Percentiles rank a stretch among this genome's conserved stretches.
Conservation (phyloP, 2,329 filamentous ascomycete genomes). For the Trichophyton rubrum region DNA sequence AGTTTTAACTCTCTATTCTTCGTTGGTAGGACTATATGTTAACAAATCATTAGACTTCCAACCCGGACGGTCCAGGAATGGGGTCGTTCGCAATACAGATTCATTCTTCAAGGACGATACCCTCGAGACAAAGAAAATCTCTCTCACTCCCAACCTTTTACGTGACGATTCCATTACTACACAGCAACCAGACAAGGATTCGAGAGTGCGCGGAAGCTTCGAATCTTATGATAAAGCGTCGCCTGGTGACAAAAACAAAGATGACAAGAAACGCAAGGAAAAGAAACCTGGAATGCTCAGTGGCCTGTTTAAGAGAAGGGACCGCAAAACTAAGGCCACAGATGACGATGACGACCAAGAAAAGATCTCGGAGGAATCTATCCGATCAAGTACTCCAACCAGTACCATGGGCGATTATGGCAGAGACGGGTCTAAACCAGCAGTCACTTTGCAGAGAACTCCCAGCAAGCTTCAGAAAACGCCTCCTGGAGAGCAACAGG, state of each 20-base stretch:
- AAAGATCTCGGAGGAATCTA: conserved; percentile 49
- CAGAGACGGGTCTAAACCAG: conserved; percentile 27
- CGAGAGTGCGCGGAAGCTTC: conserved; percentile 44
- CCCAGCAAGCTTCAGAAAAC: conserved; percentile 61
- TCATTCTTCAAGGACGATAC: conserved; percentile 97
- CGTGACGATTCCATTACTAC: conserved; percentile 54
- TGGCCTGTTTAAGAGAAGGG: conserved; percentile 54
- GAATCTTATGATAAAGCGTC: conserved; percentile 63
- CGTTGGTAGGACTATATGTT: background rate
- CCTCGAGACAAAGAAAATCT: conserved; percentile 93
- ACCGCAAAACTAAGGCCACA: conserved; percentile 43
- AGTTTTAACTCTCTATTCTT: background rate
- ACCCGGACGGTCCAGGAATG: conserved; percentile 56
- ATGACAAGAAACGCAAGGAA: conserved; percentile 62
- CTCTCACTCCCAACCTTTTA: conserved; percentile 80
- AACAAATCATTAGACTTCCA: conserved; percentile 3
- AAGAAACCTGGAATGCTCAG: conserved; percentile 62
- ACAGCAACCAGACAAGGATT: conserved; percentile 26
- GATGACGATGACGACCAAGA: conserved; percentile 40
- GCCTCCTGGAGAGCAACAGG: conserved; percentile 42
- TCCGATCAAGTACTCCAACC: conserved; percentile 33
- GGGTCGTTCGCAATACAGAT: conserved; percentile 79
- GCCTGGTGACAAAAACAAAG: conserved; percentile 51
- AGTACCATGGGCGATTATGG: conserved; percentile 35
- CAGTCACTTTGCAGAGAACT: conserved; percentile 40